Percentiles rank a stretch among this genome's conserved stretches.
Evolutionary conservation across 805 yeast species (phyloP).

Genomic region (Zygosaccharomyces lentus): DNA sequence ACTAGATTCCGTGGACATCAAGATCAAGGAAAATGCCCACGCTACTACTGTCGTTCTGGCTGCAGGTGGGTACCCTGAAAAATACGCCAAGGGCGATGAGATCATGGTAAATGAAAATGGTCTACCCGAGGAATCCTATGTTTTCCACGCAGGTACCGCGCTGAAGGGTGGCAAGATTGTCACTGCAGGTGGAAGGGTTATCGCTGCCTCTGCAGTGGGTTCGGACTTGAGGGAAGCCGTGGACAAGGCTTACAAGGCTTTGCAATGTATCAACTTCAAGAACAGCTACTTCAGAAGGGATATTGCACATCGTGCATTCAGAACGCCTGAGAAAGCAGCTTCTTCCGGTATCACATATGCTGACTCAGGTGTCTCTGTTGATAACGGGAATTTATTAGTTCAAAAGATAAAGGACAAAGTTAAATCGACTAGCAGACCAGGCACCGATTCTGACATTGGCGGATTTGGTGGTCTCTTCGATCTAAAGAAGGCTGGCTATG

Average conservation of each 20-base stretch:
- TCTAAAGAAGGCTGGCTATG: constrained; percentile 78
- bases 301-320: constrained; percentile 94
- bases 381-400: constrained; percentile 86
- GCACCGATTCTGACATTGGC: constrained; percentile 97
- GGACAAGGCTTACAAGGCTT: constrained; percentile 80
- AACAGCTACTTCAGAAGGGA: constrained; percentile 84
- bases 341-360: constrained; percentile 68
- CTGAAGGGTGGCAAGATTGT: constrained; percentile 51
- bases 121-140: constrained; percentile 45
- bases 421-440: constrained; percentile 87
- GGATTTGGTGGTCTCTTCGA: constrained; percentile 98
- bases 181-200: constrained; percentile 95
- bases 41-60: constrained; percentile 94
- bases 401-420: constrained; percentile 87
- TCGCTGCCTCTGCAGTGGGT: constrained; percentile 89
- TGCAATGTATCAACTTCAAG: constrained; percentile 63
- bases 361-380: constrained; percentile 96
- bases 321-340: constrained; percentile 39
- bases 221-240: constrained; percentile 74
- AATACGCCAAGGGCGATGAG: constrained; percentile 79
- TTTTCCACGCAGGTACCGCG: constrained; percentile 97
- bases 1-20: constrained; percentile 71
- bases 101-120: constrained; percentile 47
- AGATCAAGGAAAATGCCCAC: constrained; percentile 51
- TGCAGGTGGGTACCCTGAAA: constrained; percentile 95